phyloP scores from a whole-genome alignment of 257 asterid species.

The Lantana camara region DNA sequence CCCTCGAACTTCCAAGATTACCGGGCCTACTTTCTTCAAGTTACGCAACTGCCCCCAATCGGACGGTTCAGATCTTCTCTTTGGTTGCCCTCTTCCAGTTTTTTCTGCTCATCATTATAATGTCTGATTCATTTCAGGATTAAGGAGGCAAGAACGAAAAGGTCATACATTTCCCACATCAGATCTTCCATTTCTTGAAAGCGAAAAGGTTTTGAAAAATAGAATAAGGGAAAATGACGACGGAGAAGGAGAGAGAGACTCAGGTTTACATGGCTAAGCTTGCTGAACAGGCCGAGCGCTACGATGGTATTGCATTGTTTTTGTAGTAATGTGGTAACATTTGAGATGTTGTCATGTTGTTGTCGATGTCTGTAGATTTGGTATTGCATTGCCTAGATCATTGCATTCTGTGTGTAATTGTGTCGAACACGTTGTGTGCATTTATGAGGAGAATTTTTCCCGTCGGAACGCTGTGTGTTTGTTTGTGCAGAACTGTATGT shows the following conservation, averaged over 20 bases:
- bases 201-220: background rate
- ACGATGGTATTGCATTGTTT: conserved; percentile 55
- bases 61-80: conserved; percentile 30
- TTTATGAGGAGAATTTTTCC: background rate
- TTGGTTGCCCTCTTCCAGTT: background rate
- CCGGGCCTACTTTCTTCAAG: conserved; percentile 18
- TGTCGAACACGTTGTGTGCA: background rate
- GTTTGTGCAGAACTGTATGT: too few relatives aligned
- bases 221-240: conserved; percentile 44
- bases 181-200: conserved; percentile 1
- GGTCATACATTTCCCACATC: background rate
- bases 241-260: conserved; percentile 72
- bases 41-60: conserved; percentile 27
- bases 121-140: conserved; percentile 10
- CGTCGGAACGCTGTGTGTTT: conserved; percentile 1
- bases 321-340: too few relatives aligned
- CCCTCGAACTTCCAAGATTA: conserved; percentile 26
- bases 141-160: background rate
- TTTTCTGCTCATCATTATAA: background rate
- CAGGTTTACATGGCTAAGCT: conserved; percentile 89
- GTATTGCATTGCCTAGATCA: conserved; percentile 22
- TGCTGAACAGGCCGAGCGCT: conserved; percentile 89
- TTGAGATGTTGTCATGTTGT: background rate
- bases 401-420: background rate
- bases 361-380: background rate